These are phyloP conservation scores for Nyctanthes arbortristis DNA, from an alignment of 257 asterid species.

Conservation along the genomic window DNA sequence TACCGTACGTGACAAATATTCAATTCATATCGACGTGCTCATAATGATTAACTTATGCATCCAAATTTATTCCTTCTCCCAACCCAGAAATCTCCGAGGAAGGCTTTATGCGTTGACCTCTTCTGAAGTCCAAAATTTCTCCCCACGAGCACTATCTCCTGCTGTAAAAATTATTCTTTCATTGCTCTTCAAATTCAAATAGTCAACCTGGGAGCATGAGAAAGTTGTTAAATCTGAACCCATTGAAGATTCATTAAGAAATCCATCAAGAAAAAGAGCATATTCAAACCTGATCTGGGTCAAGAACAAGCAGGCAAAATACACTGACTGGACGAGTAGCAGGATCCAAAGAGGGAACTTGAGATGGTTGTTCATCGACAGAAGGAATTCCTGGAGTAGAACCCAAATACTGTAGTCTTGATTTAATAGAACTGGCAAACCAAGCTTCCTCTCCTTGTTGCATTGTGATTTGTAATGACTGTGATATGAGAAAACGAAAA, in stretches of 20 bases:
- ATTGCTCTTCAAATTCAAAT: slow-evolving; percentile 77
- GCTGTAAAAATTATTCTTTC: slow-evolving; percentile 59
- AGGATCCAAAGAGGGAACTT: slow-evolving; percentile 50
- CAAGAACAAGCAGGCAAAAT: slow-evolving; percentile 73
- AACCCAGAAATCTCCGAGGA: neutral
- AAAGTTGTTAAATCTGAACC: neutral
- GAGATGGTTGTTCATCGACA: slow-evolving; percentile 40
- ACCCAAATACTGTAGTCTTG: slow-evolving; percentile 75
- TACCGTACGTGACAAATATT: neutral
- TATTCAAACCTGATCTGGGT: slow-evolving; percentile 72
- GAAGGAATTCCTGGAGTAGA: slow-evolving; percentile 67
- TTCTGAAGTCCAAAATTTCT: slow-evolving; percentile 58
- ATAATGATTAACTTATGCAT: slow-evolving; percentile 21
- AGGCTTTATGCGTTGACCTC: slow-evolving; percentile 57
- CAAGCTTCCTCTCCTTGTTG: slow-evolving; percentile 89
- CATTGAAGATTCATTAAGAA: slow-evolving; percentile 2
- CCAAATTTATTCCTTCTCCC: neutral
- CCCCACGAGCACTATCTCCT: slow-evolving; percentile 38
- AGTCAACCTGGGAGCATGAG: slow-evolving; percentile 67
- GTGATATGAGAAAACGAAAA: neutral
- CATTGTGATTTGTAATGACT: slow-evolving; percentile 24
- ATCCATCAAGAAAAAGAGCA: slow-evolving; percentile 6
- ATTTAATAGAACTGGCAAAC: slow-evolving; percentile 74
- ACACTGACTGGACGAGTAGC: slow-evolving; percentile 63
- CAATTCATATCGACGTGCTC: neutral